Base-by-base conservation (phyloP, 2,329 filamentous ascomycete species). In the Talaromyces sp. region DNA sequence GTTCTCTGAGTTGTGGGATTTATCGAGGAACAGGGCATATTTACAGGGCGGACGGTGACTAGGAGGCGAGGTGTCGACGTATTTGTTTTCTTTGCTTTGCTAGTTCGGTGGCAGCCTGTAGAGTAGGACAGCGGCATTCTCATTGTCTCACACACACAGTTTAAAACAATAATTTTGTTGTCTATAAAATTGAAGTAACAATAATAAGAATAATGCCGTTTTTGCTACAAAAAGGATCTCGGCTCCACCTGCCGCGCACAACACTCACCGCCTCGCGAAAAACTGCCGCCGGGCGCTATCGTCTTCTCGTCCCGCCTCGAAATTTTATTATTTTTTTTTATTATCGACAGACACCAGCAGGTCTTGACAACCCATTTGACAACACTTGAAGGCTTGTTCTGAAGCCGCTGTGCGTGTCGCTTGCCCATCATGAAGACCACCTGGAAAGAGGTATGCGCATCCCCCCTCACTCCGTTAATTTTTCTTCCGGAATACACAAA, bases 381-480 rank as follows among this genome's bases (percentile, higher is more conserved):
- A 53, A 31, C 27, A 31, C 50, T 16, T 14, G 4, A 31, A 28
- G 50, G 50, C 30, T 53, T 53, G 28, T 16, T 31, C 18, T 18
- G 44, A 27, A 47, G 44, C 44, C 44, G 28, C 50, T 31, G 50
- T 61, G 59, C 56, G 23, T 51, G 58, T 62, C 64, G 60, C 63
- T 72, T 64, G 66, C 68, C 70, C 72, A 76, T 72, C 72, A 85
- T 85, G 82, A 85, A 84, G 81, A 85, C 82, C 55, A 84, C 83
- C 50, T 85, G 83, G 82, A 85, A 85, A 72, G 83, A 85, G 73
- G 77, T 79, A 67, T 47, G 28, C 28, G 2, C 12, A 53, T 12
- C 6, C 2, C 18, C 50, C 27, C 4, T 10, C 42, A 18, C 9
- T 28, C 16, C 28, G 34, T 62, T 56, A 4, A 40, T 56, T 67